Conservation (phyloP, 2,329 filamentous ascomycete species). For the Waltergamsia citrina region DNA sequence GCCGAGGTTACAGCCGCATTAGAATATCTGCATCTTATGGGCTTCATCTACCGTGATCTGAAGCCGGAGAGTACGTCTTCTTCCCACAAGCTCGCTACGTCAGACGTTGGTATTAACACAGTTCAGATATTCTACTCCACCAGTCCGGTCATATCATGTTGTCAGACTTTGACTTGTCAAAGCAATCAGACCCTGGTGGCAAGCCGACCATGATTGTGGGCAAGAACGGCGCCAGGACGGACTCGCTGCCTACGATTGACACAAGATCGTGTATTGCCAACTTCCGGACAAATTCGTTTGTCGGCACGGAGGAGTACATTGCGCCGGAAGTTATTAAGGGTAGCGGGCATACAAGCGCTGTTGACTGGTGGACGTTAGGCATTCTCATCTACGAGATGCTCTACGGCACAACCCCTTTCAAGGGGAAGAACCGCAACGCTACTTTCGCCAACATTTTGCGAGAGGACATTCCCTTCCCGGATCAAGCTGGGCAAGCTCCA, state of each 20-base stretch:
- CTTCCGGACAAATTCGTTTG: conserved; percentile 97
- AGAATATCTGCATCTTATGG: conserved; percentile 97
- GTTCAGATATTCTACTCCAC: conserved; percentile 83
- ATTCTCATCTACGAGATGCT: conserved; percentile 99
- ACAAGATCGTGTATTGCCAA: conserved; percentile 97
- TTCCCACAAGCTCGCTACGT: not conserved
- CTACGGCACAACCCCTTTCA: conserved; percentile 96
- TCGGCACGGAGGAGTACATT: conserved; percentile 98
- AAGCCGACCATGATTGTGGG: conserved; percentile 97
- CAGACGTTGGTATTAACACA: conserved; percentile 5
- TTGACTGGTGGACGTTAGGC: conserved; percentile 98
- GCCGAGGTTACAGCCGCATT: conserved; percentile 94
- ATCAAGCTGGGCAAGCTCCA: conserved; percentile 72
- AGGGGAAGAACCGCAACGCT: conserved; percentile 96
- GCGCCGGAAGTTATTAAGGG: conserved; percentile 98
- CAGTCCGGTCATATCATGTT: conserved; percentile 99
- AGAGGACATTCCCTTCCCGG: conserved; percentile 93
- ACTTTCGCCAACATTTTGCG: conserved; percentile 96
- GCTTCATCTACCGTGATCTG: conserved; percentile 95
- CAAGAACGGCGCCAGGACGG: conserved; percentile 77
- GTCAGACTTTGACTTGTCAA: conserved; percentile 96
- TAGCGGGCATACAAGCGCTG: conserved; percentile 93
- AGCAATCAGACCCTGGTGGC: conserved; percentile 92
- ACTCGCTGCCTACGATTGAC: conserved; percentile 89
- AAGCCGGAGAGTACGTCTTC: conserved; percentile 87